Base-by-base conservation (phyloP, 2,329 filamentous ascomycete genomes). In the Thermothelomyces thermophilus region DNA sequence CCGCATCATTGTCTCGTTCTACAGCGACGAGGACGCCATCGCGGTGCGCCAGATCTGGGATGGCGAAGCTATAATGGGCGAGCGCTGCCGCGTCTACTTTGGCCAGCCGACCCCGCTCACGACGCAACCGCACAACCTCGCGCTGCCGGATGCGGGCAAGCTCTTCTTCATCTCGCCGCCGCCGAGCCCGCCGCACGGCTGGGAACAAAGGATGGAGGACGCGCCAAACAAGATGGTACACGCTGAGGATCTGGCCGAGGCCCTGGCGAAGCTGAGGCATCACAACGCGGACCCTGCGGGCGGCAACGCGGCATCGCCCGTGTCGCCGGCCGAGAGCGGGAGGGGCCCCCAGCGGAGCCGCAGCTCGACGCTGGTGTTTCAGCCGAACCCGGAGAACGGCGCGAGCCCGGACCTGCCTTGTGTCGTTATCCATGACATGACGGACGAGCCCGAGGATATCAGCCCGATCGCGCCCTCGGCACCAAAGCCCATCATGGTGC, bases 1-100 rank as follows among this genome's bases (percentile, higher is more conserved):
- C 56, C 84, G 87, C 65, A 89, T 93, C 62, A 76, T 91, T 59
- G 80, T 87, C 54, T 88, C 86, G 58, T 91, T 93, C 73, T 83
- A 77, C 68, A 80, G 82, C 53, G 74, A 78, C 61, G 77, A 83
- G 46, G 79, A 84, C 47, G 86, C 87, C 50, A 81, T 87, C 60
- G 73, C 74, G 49, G 84, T 91, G 49, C 83, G 86, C 56, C 73
- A 80, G 58, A 74, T 84, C 48, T 86, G 89, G 68, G 86, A 93
- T 62, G 83, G 84, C 60, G 84, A 90, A 68, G 71, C 72, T 20
- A 75, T 91, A 57, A 78, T 90, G 69, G 87, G 86, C 60, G 75
- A 83, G 65, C 73, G 76, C 48, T 77, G 84, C 60, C 77, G 78
- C 56, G 78, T 89, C 60, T 90, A 84, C 71, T 86, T 83, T 59